Base-by-base conservation (phyloP, 2,329 filamentous ascomycete genomes). In the Penicillium olsonii region DNA sequence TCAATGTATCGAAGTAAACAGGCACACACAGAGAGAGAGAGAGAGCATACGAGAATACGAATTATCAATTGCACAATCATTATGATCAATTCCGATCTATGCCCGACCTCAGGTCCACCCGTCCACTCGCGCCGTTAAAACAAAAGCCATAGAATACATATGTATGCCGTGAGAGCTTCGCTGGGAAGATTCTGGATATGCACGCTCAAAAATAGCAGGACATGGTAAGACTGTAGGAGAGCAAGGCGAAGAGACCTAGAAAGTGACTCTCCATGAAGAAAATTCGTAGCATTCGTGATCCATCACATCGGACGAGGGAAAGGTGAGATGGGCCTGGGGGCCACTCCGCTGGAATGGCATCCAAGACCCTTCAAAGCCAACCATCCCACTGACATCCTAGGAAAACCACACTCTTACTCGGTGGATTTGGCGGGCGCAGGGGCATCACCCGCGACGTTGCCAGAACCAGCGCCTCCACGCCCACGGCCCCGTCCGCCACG, bases 221-320 rank as follows among this genome's bases (percentile, higher is more conserved):
- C 57, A 64, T 65, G 55, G 62, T 49, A 56, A 57, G 57, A 57
- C 57, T 64, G 65, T 64, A 53, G 54, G 20, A 53, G 52, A 35
- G 51, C 29, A 33, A 37, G 42, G 53, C 50, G 37, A 42, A 46
- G 43, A 48, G 44, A 43, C 46, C 46, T 43, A 42, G 17, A 48
- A 54, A 41, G 43, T 52, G 49, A 53, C 52, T 47, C 52, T 48
- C 49, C 38, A 35, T 54, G 48, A 62, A 62, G 55, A 60, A 63
- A 62, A 66, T 64, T 68, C 66, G 61, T 69, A 59, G 60, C 65
- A 60, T 65, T 69, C 66, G 62, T 70, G 56, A 66, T 65, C 66
- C 63, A 63, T 69, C 63, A 64, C 61, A 66, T 62, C 62, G 60
- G 54, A 55, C 17, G 12, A 42, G 44, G 17, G 19, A 6, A 31